Evolutionary conservation across 106 monocot species (phyloP).

Genomic region (Acorus gramineus): DNA sequence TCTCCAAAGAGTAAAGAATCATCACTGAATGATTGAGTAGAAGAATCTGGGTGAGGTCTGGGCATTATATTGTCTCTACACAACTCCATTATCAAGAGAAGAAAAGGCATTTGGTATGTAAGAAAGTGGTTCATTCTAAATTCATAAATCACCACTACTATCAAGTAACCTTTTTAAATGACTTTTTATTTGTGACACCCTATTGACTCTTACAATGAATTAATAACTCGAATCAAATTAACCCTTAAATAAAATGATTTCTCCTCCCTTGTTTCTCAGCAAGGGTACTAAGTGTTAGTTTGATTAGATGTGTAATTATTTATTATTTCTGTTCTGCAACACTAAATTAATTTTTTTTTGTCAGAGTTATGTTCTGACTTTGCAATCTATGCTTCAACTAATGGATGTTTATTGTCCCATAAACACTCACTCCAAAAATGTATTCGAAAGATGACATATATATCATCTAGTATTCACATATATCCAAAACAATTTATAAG

Average conservation of each 20-base stretch:
- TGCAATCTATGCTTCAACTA: no score
- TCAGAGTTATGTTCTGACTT: no score
- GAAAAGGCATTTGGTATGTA: neutral
- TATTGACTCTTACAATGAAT: neutral
- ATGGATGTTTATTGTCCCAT: no score
- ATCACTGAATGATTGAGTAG: constrained; percentile 1
- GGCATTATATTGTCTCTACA: neutral
- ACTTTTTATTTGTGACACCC: neutral
- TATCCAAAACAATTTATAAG: no score
- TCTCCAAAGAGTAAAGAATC: neutral
- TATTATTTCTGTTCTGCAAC: no score
- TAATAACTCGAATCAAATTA: constrained; percentile 3
- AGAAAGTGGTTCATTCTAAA: neutral
- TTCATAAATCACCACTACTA: constrained; percentile 1
- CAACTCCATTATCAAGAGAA: neutral
- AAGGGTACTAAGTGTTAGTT: no score
- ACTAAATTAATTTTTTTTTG: no score
- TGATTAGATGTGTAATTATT: no score
- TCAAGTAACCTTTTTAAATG: neutral
- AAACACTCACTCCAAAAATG: no score
- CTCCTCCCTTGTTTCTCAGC: neutral
- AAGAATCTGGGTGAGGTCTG: neutral
- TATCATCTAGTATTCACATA: no score
- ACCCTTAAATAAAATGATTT: constrained; percentile 14
- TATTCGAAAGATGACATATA: no score